phyloP scores from a whole-genome alignment of 169 alveolate genomes.

The Besnoitia besnoiti region DNA sequence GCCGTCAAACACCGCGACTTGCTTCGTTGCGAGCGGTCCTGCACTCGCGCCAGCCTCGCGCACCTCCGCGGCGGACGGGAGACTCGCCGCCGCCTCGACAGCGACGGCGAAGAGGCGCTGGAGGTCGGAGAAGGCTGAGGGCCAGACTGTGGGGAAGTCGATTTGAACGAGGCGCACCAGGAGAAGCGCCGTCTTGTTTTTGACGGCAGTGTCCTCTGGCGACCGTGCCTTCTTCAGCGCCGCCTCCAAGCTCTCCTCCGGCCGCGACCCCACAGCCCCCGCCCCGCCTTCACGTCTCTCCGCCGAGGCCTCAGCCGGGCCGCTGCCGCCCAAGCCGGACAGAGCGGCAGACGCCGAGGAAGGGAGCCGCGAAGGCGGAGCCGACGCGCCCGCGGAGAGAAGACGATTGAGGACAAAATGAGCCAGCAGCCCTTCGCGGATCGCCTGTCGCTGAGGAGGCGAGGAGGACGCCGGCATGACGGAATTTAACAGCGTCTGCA shows the following conservation, averaged over 20 bases:
- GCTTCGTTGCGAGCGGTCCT: neutral
- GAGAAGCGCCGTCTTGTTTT: neutral
- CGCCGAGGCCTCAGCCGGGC: too few species aligned
- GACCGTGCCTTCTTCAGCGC: neutral
- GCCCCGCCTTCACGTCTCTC: too few species aligned
- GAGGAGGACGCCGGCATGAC: neutral
- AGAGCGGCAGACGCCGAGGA: neutral
- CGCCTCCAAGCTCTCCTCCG: too few species aligned
- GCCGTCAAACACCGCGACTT: neutral
- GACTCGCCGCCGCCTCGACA: neutral
- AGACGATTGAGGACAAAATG: neutral
- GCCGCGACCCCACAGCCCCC: too few species aligned
- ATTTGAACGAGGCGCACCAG: neutral
- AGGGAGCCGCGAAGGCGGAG: neutral
- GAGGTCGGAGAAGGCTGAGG: neutral
- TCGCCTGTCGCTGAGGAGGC: neutral
- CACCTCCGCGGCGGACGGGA: neutral
- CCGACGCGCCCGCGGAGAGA: neutral
- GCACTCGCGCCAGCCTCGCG: neutral
- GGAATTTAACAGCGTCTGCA: neutral
- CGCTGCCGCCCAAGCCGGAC: too few species aligned
- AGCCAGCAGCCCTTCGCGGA: neutral
- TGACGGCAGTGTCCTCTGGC: conserved; percentile 18
- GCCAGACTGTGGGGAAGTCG: conserved; percentile 30
- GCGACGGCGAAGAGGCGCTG: neutral